Conservation (phyloP, 345 rosid species). For the Punica granatum region DNA sequence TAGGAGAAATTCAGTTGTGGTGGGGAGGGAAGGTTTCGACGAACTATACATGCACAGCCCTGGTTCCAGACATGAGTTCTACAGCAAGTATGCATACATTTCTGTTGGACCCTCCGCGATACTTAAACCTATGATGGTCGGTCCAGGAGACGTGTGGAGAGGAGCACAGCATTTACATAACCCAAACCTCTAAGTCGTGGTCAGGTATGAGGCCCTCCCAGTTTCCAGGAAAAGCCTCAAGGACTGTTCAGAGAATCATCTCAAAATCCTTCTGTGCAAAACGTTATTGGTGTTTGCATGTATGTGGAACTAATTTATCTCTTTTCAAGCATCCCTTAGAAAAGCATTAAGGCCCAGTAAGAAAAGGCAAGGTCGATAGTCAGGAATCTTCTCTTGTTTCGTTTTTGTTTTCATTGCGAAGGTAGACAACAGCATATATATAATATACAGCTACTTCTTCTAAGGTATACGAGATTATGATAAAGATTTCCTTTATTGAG, state of each 20-base stretch:
- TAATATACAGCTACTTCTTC: background rate
- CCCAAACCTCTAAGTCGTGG: conserved; percentile 43
- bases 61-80: conserved; percentile 59
- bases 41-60: conserved; percentile 83
- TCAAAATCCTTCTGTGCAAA: background rate
- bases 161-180: conserved; percentile 62
- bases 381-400: background rate
- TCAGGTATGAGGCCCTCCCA: background rate
- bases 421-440: background rate
- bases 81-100: conserved; percentile 61
- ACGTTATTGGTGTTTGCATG: background rate
- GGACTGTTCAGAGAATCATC: background rate
- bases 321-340: background rate
- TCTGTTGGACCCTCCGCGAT: conserved; percentile 61
- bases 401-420: background rate
- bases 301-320: background rate
- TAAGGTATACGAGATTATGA: background rate
- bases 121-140: conserved; percentile 47
- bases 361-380: background rate
- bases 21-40: conserved; percentile 61
- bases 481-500: background rate
- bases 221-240: background rate
- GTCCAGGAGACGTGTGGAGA: conserved; percentile 61
- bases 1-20: conserved; percentile 65
- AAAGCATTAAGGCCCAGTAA: background rate